Percentiles rank a stretch among this genome's conserved stretches.
phyloP scores from a whole-genome alignment of 176 grass and related monocot genomes.

The Eleusine indica region DNA sequence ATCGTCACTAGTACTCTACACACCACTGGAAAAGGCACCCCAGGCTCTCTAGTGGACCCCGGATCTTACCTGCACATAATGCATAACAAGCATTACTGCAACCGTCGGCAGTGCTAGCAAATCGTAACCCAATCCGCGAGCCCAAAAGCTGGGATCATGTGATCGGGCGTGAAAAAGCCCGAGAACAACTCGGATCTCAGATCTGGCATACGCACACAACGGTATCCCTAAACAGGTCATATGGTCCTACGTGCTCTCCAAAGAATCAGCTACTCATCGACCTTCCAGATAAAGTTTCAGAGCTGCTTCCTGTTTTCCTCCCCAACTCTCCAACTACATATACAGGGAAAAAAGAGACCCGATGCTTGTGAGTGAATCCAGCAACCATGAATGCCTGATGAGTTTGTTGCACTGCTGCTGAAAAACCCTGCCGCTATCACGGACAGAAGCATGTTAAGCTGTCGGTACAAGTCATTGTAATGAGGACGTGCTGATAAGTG shows the following conservation, averaged over 20 bases:
- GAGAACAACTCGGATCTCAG: slow-evolving; percentile 27
- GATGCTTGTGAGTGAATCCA: slow-evolving; percentile 37
- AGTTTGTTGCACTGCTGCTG: slow-evolving; percentile 15
- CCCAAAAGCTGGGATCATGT: slow-evolving; percentile 32
- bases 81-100: neutral
- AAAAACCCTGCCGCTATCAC: neutral
- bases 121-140: neutral
- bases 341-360: neutral
- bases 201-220: slow-evolving; percentile 34
- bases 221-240: slow-evolving; percentile 27
- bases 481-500: neutral
- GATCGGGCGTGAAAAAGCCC: neutral
- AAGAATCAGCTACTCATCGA: slow-evolving; percentile 1
- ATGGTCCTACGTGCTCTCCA: slow-evolving; percentile 5
- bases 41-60: neutral
- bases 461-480: slow-evolving; percentile 29
- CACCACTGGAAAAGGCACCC: neutral
- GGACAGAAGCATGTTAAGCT: neutral
- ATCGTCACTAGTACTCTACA: neutral
- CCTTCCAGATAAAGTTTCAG: neutral
- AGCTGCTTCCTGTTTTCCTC: neutral
- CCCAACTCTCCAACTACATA: neutral
- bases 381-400: slow-evolving; percentile 21
- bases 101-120: neutral
- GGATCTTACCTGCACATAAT: neutral